Conservation (phyloP, 139 green algal species). For the Eudorina sp. region DNA sequence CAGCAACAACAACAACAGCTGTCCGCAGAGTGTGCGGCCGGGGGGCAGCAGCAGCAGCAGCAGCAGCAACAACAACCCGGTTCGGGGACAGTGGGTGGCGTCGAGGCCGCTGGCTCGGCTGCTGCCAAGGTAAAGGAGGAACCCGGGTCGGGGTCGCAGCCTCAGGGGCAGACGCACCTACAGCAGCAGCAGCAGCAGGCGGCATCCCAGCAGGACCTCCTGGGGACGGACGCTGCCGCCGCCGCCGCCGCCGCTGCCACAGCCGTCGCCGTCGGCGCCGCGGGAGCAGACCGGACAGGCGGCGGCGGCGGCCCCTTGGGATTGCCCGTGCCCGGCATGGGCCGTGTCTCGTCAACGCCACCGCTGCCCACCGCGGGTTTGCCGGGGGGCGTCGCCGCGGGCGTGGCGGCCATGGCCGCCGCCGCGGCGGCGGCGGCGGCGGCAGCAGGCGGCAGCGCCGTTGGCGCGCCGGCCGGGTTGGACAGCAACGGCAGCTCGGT, state of each 20-base stretch:
- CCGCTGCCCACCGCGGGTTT: background rate
- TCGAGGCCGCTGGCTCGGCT: no score
- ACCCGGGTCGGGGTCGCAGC: no score
- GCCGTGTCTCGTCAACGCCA: background rate
- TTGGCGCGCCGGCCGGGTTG: background rate
- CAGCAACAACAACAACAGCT: conserved; percentile 20
- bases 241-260: background rate
- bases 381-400: background rate
- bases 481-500: conserved; percentile 9
- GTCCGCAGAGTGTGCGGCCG: background rate
- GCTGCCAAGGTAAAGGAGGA: no score
- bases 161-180: background rate
- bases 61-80: background rate
- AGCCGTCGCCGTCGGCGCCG: no score
- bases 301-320: background rate
- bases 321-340: background rate
- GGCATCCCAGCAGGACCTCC: background rate
- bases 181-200: background rate
- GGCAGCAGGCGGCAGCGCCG: background rate
- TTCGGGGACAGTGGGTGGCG: background rate
- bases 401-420: background rate
- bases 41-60: background rate
- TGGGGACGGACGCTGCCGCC: background rate
- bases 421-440: background rate
- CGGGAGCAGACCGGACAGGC: no score